Conservation (phyloP, 805 yeast species). For the Candida incommunis region DNA sequence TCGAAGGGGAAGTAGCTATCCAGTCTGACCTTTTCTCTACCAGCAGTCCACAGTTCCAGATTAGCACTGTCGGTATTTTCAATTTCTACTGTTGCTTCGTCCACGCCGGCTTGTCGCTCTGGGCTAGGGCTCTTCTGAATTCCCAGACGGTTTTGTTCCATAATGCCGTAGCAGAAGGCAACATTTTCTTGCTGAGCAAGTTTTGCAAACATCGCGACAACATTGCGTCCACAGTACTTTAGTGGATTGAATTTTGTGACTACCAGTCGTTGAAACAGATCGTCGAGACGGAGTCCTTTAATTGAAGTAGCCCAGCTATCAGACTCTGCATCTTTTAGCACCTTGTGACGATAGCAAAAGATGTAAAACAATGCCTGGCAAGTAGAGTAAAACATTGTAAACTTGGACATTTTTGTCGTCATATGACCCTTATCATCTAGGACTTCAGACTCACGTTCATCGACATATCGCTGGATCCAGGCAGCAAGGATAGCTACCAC, state of each 20-base stretch:
- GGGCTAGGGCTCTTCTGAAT: conserved; percentile 17
- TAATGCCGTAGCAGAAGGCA: conserved; percentile 85
- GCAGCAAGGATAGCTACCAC: conserved; percentile 70
- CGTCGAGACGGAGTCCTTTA: conserved; percentile 41
- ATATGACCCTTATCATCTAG: conserved; percentile 25
- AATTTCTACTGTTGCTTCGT: conserved; percentile 14
- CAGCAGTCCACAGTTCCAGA: conserved; percentile 34
- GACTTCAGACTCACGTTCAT: conserved; percentile 77
- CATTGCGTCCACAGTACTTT: conserved; percentile 86
- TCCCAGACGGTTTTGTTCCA: conserved; percentile 76
- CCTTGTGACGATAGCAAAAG: conserved; percentile 72
- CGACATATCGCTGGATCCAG: conserved; percentile 72
- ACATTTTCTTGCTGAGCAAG: conserved; percentile 80
- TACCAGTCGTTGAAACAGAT: conserved; percentile 73
- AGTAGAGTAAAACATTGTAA: conserved; percentile 78
- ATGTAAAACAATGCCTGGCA: conserved; percentile 84
- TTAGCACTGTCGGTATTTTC: conserved; percentile 19
- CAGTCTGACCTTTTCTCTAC: conserved; percentile 73
- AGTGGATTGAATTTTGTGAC: conserved; percentile 86
- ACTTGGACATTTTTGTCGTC: conserved; percentile 74
- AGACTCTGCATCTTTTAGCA: conserved; percentile 30
- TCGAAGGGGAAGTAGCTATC: conserved; percentile 97
- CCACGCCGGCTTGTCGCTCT: conserved; percentile 4
- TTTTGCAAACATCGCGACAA: conserved; percentile 84
- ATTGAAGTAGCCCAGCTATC: conserved; percentile 10